Base-by-base conservation (phyloP, 2,329 filamentous ascomycete genomes). In the Cytospora mali region DNA sequence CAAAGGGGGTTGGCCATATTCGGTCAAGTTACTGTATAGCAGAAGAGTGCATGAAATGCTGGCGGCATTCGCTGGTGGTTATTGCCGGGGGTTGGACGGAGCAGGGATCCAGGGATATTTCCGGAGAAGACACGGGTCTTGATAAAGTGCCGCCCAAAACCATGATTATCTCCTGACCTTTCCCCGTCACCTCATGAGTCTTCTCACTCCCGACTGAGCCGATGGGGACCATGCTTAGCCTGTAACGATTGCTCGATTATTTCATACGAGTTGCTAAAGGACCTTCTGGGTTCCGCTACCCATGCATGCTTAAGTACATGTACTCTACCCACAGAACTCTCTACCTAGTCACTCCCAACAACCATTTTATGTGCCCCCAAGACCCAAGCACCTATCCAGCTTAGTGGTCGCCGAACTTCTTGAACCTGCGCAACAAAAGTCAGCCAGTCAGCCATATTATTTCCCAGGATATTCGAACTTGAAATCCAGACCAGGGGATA, bases 391-490 rank as follows among this genome's bases (percentile, higher is more conserved):
- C 1, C 14, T 14, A 33, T 2, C 33, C 11, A 33, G 46, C 23
- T 60, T 31, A 60, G 35, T 54, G 54, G 49, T 53, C 57, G 3
- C 50, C 50, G 13, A 54, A 60, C 23, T 67, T 68, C 62, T 66
- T 68, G 63, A 67, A 69, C 62, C 68, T 69, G 42, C n/a, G 5
- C 31, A 16, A 16, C 1, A 25, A 11, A 28, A 54, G 18, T 6
- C 18, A 51, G 35, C 54, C 28, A 60, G 57, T 33, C 39, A 46
- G 18, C 4, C 21, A n/a, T 13, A 3, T 18, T 4, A 5, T 11
- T 27, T 6, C 18, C 39, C 2, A 6, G n/a, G 6, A 33, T 2
- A 2, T 33, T 10, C n/a, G 7, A 42, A 21, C 2, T 1, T 21
- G 11, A 42, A 6, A 21, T 10, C 39, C 6, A 18, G 39, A 18